Conservation (phyloP, 306 rosid genomes). For the Luffa aegyptiaca region DNA sequence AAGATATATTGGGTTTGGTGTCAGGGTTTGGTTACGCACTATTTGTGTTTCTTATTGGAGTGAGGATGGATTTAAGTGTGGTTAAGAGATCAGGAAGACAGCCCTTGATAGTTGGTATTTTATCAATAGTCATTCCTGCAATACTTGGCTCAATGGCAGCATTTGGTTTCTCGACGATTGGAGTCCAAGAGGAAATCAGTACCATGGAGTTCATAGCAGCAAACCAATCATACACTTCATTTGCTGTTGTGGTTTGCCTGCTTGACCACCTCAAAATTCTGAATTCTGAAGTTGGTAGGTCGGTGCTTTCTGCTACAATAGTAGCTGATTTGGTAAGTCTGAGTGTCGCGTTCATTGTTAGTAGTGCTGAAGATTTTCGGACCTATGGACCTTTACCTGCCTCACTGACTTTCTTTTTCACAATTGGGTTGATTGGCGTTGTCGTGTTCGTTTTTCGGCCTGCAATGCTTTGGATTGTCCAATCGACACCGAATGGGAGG, state of each 20-base stretch:
- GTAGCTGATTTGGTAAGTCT: slow-evolving; percentile 31
- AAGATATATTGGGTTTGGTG: slow-evolving; percentile 30
- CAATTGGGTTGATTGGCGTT: neutral
- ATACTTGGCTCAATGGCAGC: slow-evolving; percentile 12
- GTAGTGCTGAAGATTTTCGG: too few species aligned
- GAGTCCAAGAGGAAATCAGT: neutral
- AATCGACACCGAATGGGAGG: slow-evolving; percentile 51
- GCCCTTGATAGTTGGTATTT: slow-evolving; percentile 24
- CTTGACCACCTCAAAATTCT: slow-evolving; percentile 44
- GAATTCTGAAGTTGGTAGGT: slow-evolving; percentile 53
- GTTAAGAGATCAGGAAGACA: slow-evolving; percentile 23
- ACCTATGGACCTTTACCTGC: neutral
- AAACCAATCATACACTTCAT: slow-evolving; percentile 24
- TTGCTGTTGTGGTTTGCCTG: slow-evolving; percentile 33
- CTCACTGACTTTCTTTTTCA: neutral
- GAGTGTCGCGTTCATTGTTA: neutral
- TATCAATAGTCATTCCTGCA: slow-evolving; percentile 27
- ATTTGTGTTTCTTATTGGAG: slow-evolving; percentile 51
- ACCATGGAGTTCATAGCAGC: slow-evolving; percentile 3
- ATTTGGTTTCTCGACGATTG: neutral
- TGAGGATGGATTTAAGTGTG: slow-evolving; percentile 44
- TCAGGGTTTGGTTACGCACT: slow-evolving; percentile 42
- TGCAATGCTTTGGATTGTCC: slow-evolving; percentile 45
- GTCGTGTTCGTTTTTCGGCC: slow-evolving; percentile 30
- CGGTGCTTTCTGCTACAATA: slow-evolving; percentile 40